Conservation (phyloP, 805 yeast species). For the Ogataea saltuana region DNA sequence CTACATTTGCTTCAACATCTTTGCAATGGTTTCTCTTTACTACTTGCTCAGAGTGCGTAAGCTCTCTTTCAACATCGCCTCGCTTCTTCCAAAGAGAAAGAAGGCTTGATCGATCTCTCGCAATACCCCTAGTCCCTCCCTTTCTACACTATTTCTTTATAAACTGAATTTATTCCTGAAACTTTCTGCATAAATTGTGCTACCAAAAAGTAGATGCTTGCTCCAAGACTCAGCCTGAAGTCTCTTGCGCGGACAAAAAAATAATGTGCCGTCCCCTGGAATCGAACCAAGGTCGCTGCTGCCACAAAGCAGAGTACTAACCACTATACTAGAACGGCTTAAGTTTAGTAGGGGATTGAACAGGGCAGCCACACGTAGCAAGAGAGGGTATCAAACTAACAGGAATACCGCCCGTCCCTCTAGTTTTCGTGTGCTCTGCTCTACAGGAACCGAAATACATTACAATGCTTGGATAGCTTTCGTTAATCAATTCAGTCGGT, state of each 20-base stretch:
- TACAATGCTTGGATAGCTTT: background rate
- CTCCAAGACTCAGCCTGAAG: too few relatives aligned
- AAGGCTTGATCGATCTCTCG: conserved; percentile 1
- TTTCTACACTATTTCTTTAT: too few relatives aligned
- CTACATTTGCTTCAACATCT: conserved; percentile 53
- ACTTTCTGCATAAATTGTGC: too few relatives aligned
- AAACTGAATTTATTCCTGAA: too few relatives aligned
- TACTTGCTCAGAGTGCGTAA: conserved; percentile 37
- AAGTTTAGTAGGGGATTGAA: background rate
- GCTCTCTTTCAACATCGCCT: conserved; percentile 3
- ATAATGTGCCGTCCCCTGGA: conserved; percentile 9
- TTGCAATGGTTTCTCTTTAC: conserved; percentile 40
- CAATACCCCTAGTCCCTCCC: too few relatives aligned
- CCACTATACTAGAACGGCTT: conserved; percentile 11
- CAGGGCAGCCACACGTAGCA: too few relatives aligned
- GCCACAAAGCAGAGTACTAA: conserved; percentile 11
- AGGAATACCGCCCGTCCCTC: background rate
- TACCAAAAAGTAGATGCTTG: too few relatives aligned
- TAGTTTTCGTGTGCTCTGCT: background rate
- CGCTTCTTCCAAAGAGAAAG: conserved; percentile 3
- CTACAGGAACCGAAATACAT: background rate
- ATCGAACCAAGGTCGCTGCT: conserved; percentile 11
- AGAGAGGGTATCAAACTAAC: background rate
- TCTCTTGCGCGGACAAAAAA: background rate
- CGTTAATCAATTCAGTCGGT: background rate